A percentile compares a stretch with the other conserved stretches of the same genome.
These are phyloP conservation scores for Metschnikowia continentalis DNA, from an alignment of 805 yeast genomes.

Conservation along the genomic window DNA sequence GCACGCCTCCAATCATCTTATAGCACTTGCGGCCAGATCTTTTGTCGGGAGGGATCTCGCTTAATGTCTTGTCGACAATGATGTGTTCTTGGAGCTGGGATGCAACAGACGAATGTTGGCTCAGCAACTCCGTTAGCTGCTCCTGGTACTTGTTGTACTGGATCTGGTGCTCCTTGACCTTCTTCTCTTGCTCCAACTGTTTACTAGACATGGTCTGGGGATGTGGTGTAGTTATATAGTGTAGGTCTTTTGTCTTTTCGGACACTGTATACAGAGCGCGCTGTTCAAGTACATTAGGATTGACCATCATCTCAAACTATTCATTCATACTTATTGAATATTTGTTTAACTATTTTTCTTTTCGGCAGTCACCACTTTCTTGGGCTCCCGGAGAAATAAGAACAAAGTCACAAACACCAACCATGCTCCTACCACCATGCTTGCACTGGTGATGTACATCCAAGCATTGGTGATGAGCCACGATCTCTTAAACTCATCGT, in stretches of 20 bases:
- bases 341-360: slow-evolving; percentile 1
- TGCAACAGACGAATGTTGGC: slow-evolving; percentile 31
- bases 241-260: background rate
- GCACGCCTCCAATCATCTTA: slow-evolving; percentile 91
- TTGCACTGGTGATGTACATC: slow-evolving; percentile 77
- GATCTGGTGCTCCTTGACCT: slow-evolving; percentile 38
- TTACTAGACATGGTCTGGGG: slow-evolving; percentile 13
- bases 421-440: slow-evolving; percentile 72
- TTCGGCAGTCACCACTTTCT: background rate
- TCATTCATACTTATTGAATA: background rate
- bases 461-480: slow-evolving; percentile 92
- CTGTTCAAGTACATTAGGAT: background rate
- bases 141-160: slow-evolving; percentile 41
- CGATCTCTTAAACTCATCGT: slow-evolving; percentile 89
- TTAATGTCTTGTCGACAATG: slow-evolving; percentile 40
- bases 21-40: slow-evolving; percentile 67
- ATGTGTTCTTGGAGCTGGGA: slow-evolving; percentile 39
- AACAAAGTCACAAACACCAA: slow-evolving; percentile 67
- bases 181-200: slow-evolving; percentile 25
- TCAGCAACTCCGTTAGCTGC: slow-evolving; percentile 34
- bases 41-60: slow-evolving; percentile 29
- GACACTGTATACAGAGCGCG: slow-evolving; percentile 3
- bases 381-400: slow-evolving; percentile 35
- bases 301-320: background rate
- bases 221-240: background rate